Conservation (phyloP, 2,329 filamentous ascomycete species). For the Podosphaera fusca region DNA sequence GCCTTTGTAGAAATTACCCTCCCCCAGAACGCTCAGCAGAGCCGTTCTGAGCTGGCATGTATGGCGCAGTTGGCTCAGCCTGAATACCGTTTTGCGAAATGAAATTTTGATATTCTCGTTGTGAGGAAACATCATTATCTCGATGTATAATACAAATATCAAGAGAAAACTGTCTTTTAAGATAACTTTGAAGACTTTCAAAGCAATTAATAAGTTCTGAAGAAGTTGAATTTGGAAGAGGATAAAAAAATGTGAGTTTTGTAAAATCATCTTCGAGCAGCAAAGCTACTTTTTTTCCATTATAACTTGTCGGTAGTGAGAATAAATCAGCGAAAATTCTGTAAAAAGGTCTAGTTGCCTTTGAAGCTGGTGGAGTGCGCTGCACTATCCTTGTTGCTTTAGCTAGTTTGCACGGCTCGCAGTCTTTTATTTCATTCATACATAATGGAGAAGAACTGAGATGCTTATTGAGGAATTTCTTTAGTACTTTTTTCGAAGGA, state of each 20-base stretch:
- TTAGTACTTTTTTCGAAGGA: background rate
- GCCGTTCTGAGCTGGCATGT: background rate
- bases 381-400: background rate
- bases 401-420: background rate
- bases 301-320: background rate
- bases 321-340: background rate
- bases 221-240: background rate
- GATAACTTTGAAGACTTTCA: background rate
- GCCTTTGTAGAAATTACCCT: background rate
- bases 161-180: background rate
- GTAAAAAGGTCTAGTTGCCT: background rate
- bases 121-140: background rate
- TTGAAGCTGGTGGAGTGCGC: background rate
- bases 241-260: background rate
- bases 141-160: too few species aligned
- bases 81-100: background rate
- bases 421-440: background rate
- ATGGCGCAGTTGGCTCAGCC: background rate
- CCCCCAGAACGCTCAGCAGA: background rate
- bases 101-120: background rate
- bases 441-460: too few species aligned
- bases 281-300: background rate
- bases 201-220: background rate
- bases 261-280: background rate
- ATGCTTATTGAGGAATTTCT: background rate